phyloP scores from a whole-genome alignment of 2,329 filamentous ascomycete genomes.

The Monosporascus cannonballus region DNA sequence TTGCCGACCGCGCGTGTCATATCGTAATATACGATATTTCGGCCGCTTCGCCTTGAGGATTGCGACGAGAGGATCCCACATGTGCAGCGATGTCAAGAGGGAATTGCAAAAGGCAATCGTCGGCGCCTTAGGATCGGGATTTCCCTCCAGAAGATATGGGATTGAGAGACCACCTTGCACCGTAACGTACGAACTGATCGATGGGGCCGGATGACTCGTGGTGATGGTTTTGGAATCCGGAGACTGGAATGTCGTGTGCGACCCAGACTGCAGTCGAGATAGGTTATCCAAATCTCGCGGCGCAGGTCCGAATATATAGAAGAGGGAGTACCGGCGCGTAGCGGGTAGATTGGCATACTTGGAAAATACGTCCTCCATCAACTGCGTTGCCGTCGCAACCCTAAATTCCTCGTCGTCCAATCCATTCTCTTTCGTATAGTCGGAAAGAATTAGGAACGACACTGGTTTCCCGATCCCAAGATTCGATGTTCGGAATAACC shows the following conservation, averaged over 20 bases:
- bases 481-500: conserved; percentile 61
- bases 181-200: conserved; percentile 62
- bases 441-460: conserved; percentile 63
- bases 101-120: conserved; percentile 74
- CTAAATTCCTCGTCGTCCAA: conserved; percentile 59
- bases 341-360: conserved; percentile 52
- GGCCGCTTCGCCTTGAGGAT: conserved; percentile 55
- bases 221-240: conserved; percentile 52
- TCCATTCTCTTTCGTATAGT: conserved; percentile 63
- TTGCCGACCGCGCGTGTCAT: conserved; percentile 67
- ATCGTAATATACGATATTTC: conserved; percentile 68
- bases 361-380: conserved; percentile 52
- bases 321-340: conserved; percentile 61
- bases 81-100: conserved; percentile 68
- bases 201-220: conserved; percentile 41
- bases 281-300: conserved; percentile 61
- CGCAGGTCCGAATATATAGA: conserved; percentile 74
- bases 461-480: conserved; percentile 46
- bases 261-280: conserved; percentile 36
- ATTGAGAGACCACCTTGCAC: conserved; percentile 62
- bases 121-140: conserved; percentile 57
- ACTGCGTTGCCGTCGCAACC: conserved; percentile 56
- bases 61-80: conserved; percentile 72
- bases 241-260: conserved; percentile 43
- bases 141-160: conserved; percentile 72